Evolutionary conservation across 768 basidiomycete species (phyloP).

Genomic region (Termitomyces sp.): DNA sequence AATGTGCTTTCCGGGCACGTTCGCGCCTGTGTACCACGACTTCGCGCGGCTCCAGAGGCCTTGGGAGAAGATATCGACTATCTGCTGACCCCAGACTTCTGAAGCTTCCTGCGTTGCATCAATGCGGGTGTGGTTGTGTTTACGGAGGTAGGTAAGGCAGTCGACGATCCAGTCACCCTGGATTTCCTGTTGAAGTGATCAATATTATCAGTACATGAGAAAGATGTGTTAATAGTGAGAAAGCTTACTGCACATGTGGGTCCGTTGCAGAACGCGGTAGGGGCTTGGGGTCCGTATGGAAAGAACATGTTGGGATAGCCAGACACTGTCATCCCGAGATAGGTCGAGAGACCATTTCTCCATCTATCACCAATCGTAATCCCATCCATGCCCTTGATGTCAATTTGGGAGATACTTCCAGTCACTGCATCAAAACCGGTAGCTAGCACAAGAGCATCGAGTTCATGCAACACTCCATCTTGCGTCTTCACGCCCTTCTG

Average conservation of each 20-base stretch:
- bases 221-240: not conserved
- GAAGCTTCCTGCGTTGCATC: constrained; percentile 11
- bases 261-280: constrained; percentile 19
- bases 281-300: constrained; percentile 20
- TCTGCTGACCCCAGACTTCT: constrained; percentile 6
- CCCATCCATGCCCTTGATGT: constrained; percentile 17
- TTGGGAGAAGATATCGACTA: constrained; percentile 9
- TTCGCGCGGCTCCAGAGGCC: constrained; percentile 14
- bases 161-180: constrained; percentile 21
- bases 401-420: constrained; percentile 16
- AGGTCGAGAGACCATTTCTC: constrained; percentile 14
- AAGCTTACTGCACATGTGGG: constrained; percentile 17
- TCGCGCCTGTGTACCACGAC: constrained; percentile 21
- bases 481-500: constrained; percentile 14
- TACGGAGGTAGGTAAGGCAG: constrained; percentile 13
- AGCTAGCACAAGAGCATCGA: constrained; percentile 17
- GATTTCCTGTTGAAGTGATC: constrained; percentile 11
- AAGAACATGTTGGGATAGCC: constrained; percentile 23
- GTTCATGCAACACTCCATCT: constrained; percentile 15
- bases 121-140: constrained; percentile 9
- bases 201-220: not conserved
- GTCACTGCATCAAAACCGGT: constrained; percentile 21
- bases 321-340: constrained; percentile 16
- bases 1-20: constrained; percentile 18
- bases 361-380: constrained; percentile 17